Conservation (phyloP, 1,284 basidiomycete species). For the Amylostereum chailletii region DNA sequence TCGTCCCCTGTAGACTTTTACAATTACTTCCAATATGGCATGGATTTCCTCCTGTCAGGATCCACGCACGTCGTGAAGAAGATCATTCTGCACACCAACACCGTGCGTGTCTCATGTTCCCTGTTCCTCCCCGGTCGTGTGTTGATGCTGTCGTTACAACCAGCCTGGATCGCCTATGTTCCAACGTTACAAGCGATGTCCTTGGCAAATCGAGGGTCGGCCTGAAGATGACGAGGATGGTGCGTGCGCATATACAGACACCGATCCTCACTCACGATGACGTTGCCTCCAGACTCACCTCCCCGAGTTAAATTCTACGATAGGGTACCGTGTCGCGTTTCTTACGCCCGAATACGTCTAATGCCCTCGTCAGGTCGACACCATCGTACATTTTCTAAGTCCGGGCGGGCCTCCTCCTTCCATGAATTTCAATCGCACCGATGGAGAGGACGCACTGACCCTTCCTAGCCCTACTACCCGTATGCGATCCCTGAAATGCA, state of each 20-base stretch:
- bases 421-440: constrained; percentile 81
- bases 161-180: constrained; percentile 84
- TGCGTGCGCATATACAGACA: constrained; percentile 17
- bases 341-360: background rate
- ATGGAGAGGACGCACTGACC: constrained; percentile 68
- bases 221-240: constrained; percentile 75
- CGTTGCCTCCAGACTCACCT: constrained; percentile 44
- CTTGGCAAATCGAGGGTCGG: constrained; percentile 72
- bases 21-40: constrained; percentile 84
- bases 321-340: constrained; percentile 31
- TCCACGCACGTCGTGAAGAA: constrained; percentile 69
- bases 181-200: constrained; percentile 83
- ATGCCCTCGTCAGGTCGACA: constrained; percentile 45
- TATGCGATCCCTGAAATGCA: constrained; percentile 26
- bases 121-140: background rate
- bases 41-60: constrained; percentile 77
- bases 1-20: constrained; percentile 60
- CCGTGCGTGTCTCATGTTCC: constrained; percentile 35
- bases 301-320: constrained; percentile 61
- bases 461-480: constrained; percentile 68
- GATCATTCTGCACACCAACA: constrained; percentile 79
- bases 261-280: constrained; percentile 6
- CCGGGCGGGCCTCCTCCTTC: constrained; percentile 64
- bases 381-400: constrained; percentile 65
- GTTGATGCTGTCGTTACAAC: background rate